Conservation (phyloP, 768 basidiomycete genomes). For the Mrakia hoshinonis region DNA sequence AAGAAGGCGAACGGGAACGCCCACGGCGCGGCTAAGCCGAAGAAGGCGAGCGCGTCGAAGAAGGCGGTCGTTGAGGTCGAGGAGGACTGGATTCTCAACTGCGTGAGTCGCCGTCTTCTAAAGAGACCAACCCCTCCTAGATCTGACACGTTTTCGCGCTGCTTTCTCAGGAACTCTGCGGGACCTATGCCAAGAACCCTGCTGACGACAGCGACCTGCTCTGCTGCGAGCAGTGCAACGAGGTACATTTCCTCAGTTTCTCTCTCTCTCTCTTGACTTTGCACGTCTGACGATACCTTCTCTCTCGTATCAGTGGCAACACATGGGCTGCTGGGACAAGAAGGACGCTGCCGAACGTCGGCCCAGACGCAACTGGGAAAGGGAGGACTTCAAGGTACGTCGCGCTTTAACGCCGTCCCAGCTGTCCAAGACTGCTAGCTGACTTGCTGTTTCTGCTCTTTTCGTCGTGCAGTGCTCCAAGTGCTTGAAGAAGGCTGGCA, state of each 20-base stretch:
- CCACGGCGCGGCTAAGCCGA: slow-evolving; percentile 1
- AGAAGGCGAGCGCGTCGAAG: neutral
- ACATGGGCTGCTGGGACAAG: slow-evolving; percentile 72
- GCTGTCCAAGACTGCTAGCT: no score
- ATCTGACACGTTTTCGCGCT: neutral
- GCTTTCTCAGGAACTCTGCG: slow-evolving; percentile 15
- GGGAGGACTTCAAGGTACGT: slow-evolving; percentile 56
- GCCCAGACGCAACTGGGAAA: slow-evolving; percentile 69
- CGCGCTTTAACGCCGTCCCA: neutral
- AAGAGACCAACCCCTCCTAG: no score
- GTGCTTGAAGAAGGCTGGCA: slow-evolving; percentile 2
- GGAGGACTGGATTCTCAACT: neutral
- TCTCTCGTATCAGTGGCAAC: slow-evolving; percentile 62
- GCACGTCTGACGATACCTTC: no score
- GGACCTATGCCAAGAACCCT: neutral
- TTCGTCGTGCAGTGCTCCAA: neutral
- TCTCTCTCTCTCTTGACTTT: no score
- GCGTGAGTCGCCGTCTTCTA: neutral
- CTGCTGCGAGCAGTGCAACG: slow-evolving; percentile 66
- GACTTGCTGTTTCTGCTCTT: neutral
- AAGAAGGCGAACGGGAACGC: slow-evolving; percentile 13
- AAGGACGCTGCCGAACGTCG: slow-evolving; percentile 58
- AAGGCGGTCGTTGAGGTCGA: neutral
- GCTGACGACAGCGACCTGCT: slow-evolving; percentile 46
- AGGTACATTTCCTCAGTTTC: neutral